Base-by-base conservation (phyloP, 139 green algal species). In the Spirogloea muscicola region DNA sequence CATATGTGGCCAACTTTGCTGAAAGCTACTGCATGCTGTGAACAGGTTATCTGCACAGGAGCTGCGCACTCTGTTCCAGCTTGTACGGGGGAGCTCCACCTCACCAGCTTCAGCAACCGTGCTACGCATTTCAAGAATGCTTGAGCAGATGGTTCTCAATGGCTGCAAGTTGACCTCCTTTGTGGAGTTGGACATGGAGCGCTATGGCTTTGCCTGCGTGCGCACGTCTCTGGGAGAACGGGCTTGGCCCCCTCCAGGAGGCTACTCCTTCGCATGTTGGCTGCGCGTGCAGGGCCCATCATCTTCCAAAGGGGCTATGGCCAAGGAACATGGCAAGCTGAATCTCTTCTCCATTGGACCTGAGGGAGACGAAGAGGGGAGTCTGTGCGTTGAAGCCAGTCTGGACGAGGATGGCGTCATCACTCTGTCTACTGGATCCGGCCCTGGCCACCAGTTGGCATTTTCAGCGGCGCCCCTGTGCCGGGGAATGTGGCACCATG, bases 261-360 rank as follows among this genome's bases (percentile, higher is more conserved):
- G 74, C 42, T 81, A 79, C 74, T 69, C 74, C 34, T 68, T 81
- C 1, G 33, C 44, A 4, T 81, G 49, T 41, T 81, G 63, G 63
- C 21, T 81, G 6, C 40, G 39, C 4, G 69, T 81, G 40, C 4
- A 44, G 0, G 65, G 60, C 36, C 63, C n/a, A n/a, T n/a, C n/a
- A n/a, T n/a, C n/a, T n/a, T n/a, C n/a, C n/a, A n/a, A n/a, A n/a
- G n/a, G n/a, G n/a, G n/a, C n/a, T n/a, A n/a, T n/a, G n/a, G n/a
- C n/a, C n/a, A n/a, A n/a, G n/a, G n/a, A n/a, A n/a, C n/a, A n/a
- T n/a, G n/a, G n/a, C n/a, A n/a, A n/a, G n/a, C n/a, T n/a, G n/a
- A n/a, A n/a, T n/a, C n/a, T n/a, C n/a, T n/a, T n/a, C n/a, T n/a
- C n/a, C n/a, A n/a, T n/a, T n/a, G n/a, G n/a, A n/a, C n/a, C n/a